Evolutionary conservation across 106 monocot species (phyloP), one percentile per base, ranked within the genome.

Genomic region (Dendrobium catenatum): DNA sequence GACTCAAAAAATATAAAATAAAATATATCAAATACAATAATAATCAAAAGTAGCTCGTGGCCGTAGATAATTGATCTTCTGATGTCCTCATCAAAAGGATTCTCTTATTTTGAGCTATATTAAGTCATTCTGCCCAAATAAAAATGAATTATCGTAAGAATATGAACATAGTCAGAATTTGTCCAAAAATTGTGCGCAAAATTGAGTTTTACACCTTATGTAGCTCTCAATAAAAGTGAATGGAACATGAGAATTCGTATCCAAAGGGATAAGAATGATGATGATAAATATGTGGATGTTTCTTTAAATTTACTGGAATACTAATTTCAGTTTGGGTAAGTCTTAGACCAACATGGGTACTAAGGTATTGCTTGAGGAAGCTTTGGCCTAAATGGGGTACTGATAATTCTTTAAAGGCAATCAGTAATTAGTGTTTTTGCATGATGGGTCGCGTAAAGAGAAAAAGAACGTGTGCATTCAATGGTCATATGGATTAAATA

Each of bases 91-190:
- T 26, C 26, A 26, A 26, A 26, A 26, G 31, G 27, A 4, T 3
- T 31, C n/a, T 70, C 13, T 31, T 37, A 70, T 70, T 70, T 70
- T 70, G 70, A 33, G 70, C 70, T 16, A 66, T 16, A 70, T 70
- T 37, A 70, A 70, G 33, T 70, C 33, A 37, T 11, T 4, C 17
- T 37, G 70, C 15, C 15, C 70, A 70, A 27, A 37, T 70, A 70
- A 37, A 70, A 70, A 27, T 13, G 11, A 31, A 31, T 4, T 31
- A 70, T 33, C 31, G 13, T 70, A 37, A 37, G 70, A 27, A 37
- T 51, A 3, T 51, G 51, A 51, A 51, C 51, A 51, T 51, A 13
- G 13, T 51, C 13, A 13, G 51, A 51, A 13, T 0, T 51, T 51
- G 10, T 13, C 3, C 10, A 51, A 51, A 46, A 46, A 13, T 51